A percentile compares a stretch with the other conserved stretches of the same genome.
phyloP scores from a whole-genome alignment of 192 early-diverging fungal species.

The Linnemannia zychae region DNA sequence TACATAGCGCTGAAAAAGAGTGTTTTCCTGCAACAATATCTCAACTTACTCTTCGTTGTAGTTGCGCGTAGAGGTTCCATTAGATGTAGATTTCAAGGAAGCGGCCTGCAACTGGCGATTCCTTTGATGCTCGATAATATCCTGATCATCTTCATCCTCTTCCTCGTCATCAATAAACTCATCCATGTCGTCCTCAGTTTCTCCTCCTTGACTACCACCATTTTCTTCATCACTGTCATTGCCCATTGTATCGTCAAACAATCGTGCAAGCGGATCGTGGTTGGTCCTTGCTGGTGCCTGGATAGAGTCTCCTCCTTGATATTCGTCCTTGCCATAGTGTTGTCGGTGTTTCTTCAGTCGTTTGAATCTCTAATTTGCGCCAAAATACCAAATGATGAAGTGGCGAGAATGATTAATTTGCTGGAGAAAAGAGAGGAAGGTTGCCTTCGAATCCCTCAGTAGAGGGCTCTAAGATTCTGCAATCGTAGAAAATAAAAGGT shows the following conservation, averaged over 20 bases:
- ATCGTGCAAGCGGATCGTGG: constrained; percentile 61
- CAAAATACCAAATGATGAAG: neutral
- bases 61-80: constrained; percentile 65
- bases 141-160: constrained; percentile 34
- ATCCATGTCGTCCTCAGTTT: constrained; percentile 61
- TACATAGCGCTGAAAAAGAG: constrained; percentile 1
- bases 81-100: constrained; percentile 49
- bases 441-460: neutral
- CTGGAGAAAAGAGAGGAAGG: neutral
- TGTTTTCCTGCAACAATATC: constrained; percentile 32
- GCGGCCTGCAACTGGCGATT: constrained; percentile 41
- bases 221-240: constrained; percentile 56
- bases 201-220: neutral
- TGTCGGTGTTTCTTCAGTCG: constrained; percentile 82
- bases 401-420: neutral
- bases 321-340: constrained; percentile 58
- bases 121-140: constrained; percentile 39
- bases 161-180: constrained; percentile 55
- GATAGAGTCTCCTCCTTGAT: neutral
- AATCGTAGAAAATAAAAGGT: neutral
- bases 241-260: constrained; percentile 76
- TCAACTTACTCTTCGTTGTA: constrained; percentile 68
- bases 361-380: constrained; percentile 68
- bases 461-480: neutral
- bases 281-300: neutral